Percentiles rank a stretch among this genome's conserved stretches.
Evolutionary conservation across 129 eudicot genomes (phyloP).

Genomic region (Apium graveolens): DNA sequence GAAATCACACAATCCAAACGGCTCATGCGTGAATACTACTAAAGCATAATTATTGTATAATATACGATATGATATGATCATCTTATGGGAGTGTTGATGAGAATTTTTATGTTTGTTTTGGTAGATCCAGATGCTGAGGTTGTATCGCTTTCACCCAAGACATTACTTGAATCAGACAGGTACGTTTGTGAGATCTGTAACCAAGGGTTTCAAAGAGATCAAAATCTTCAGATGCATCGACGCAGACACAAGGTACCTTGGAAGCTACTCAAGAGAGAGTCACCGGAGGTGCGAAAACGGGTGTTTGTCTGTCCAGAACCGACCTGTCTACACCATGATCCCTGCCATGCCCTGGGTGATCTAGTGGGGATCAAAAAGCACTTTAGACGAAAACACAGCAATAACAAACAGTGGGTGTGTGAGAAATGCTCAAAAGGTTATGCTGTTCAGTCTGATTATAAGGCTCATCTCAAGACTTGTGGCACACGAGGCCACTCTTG

Average conservation of each 20-base stretch:
- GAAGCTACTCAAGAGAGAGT: conserved; percentile 55
- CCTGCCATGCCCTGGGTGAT: conserved; percentile 73
- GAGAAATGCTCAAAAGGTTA: conserved; percentile 66
- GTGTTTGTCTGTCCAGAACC: conserved; percentile 84
- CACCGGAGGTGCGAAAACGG: conserved; percentile 49
- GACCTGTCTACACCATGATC: conserved; percentile 68
- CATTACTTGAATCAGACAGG: conserved; percentile 63
- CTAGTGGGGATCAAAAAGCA: conserved; percentile 77
- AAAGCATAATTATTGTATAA: not conserved
- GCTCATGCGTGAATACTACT: too few relatives aligned
- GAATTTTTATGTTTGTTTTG: not conserved
- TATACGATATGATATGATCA: not conserved
- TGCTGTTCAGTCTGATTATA: conserved; percentile 80
- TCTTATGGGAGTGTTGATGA: not conserved
- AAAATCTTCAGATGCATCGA: conserved; percentile 77
- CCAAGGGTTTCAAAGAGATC: conserved; percentile 76
- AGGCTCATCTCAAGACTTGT: conserved; percentile 77
- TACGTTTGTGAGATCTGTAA: conserved; percentile 81
- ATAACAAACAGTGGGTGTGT: conserved; percentile 73
- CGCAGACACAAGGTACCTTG: conserved; percentile 80
- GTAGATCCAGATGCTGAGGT: conserved; percentile 86
- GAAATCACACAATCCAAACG: not conserved
- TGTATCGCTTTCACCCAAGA: conserved; percentile 67
- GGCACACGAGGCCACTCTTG: conserved; percentile 87
- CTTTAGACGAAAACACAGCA: conserved; percentile 62